Evolutionary conservation across 2,329 filamentous ascomycete species (phyloP).

Genomic region (Chalaropsis ovoidea): DNA sequence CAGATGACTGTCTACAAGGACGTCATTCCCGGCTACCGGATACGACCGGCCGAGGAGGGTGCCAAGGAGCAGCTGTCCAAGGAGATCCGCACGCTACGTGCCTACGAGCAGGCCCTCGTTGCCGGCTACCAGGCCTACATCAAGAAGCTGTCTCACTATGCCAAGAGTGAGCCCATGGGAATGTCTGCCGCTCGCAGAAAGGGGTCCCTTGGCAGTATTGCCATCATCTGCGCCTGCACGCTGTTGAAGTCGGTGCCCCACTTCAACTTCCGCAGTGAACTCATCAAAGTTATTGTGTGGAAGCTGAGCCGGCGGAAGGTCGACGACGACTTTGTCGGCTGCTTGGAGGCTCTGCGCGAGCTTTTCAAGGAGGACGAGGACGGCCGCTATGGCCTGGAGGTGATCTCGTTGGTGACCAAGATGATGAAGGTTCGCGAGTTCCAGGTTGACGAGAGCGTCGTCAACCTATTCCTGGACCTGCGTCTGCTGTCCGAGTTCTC

Average conservation of each 20-base stretch:
- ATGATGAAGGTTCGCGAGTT: slow-evolving; percentile 91
- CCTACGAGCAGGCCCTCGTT: slow-evolving; percentile 81
- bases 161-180: slow-evolving; percentile 43
- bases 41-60: slow-evolving; percentile 69
- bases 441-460: slow-evolving; percentile 67
- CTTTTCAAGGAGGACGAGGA: slow-evolving; percentile 84
- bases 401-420: slow-evolving; percentile 72
- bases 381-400: slow-evolving; percentile 76
- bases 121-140: slow-evolving; percentile 78
- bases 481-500: slow-evolving; percentile 81
- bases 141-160: slow-evolving; percentile 58
- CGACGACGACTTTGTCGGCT: slow-evolving; percentile 68
- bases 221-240: slow-evolving; percentile 75
- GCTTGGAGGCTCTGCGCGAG: slow-evolving; percentile 65
- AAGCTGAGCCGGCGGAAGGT: slow-evolving; percentile 65
- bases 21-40: slow-evolving; percentile 90
- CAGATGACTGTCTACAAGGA: slow-evolving; percentile 90
- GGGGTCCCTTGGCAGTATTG: slow-evolving; percentile 56
- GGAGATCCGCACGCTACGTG: slow-evolving; percentile 70
- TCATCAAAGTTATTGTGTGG: slow-evolving; percentile 76
- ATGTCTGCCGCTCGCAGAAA: slow-evolving; percentile 26
- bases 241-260: slow-evolving; percentile 76
- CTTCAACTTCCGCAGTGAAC: slow-evolving; percentile 88
- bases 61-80: slow-evolving; percentile 76
- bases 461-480: slow-evolving; percentile 85